A percentile compares a stretch with the other conserved stretches of the same genome.
Conservation (phyloP, 495 filamentous ascomycete genomes). For the Penicillium coprophilum region DNA sequence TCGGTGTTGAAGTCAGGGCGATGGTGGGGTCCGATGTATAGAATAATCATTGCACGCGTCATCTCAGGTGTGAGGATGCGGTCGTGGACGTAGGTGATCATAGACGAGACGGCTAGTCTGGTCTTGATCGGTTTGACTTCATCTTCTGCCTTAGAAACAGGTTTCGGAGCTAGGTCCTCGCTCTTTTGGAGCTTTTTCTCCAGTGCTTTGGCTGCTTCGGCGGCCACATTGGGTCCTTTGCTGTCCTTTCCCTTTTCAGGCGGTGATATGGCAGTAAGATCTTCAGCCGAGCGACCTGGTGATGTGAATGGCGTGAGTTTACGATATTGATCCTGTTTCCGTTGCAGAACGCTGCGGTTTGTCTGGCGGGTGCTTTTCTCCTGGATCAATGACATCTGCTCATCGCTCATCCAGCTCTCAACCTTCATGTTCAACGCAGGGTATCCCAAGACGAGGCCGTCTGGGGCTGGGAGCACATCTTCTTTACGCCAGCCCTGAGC, state of each 20-base stretch:
- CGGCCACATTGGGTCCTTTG: slow-evolving; percentile 28
- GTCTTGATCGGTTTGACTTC: slow-evolving; percentile 73
- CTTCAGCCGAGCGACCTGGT: slow-evolving; percentile 63
- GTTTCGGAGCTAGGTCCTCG: slow-evolving; percentile 29
- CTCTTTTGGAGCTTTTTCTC: slow-evolving; percentile 27
- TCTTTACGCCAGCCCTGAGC: slow-evolving; percentile 59
- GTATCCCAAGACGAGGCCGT: slow-evolving; percentile 82
- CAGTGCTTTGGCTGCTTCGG: slow-evolving; percentile 29
- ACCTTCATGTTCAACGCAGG: slow-evolving; percentile 93
- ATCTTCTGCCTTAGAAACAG: slow-evolving; percentile 45
- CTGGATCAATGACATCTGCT: slow-evolving; percentile 92
- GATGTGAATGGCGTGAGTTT: slow-evolving; percentile 60
- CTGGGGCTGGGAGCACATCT: slow-evolving; percentile 67
- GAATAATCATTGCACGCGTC: slow-evolving; percentile 99
- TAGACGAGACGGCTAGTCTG: slow-evolving; percentile 85
- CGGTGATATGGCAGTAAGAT: slow-evolving; percentile 25
- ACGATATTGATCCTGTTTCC: slow-evolving; percentile 72
- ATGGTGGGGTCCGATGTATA: slow-evolving; percentile 92
- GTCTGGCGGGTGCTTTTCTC: slow-evolving; percentile 74
- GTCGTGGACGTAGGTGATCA: slow-evolving; percentile 97
- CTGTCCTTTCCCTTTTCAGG: slow-evolving; percentile 41
- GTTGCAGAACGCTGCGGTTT: slow-evolving; percentile 70
- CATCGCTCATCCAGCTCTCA: slow-evolving; percentile 98
- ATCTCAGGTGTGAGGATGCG: slow-evolving; percentile 94
- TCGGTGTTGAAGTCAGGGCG: slow-evolving; percentile 91